Conservation (phyloP, 495 filamentous ascomycete genomes). For the Neurospora sp. region DNA sequence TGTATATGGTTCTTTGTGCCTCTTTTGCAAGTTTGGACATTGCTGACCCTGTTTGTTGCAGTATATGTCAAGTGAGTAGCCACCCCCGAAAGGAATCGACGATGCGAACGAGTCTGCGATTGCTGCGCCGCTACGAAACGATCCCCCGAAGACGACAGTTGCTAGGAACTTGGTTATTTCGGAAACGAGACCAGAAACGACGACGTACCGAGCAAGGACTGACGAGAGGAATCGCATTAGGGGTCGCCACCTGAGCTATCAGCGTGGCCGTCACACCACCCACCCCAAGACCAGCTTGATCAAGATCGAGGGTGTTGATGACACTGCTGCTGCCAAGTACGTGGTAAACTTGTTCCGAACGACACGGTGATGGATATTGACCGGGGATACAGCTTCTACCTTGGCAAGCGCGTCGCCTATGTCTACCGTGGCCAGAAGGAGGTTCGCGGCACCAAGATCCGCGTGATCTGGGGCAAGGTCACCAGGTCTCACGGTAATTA, state of each 20-base stretch:
- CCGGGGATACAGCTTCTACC: conserved; percentile 56
- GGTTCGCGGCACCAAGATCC: conserved; percentile 90
- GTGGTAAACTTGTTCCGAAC: conserved; percentile 19
- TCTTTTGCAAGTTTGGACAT: conserved; percentile 1
- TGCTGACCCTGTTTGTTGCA: conserved; percentile 35
- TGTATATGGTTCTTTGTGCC: background rate
- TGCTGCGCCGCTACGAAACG: background rate
- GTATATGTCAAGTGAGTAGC: conserved; percentile 88
- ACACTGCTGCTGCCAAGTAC: conserved; percentile 73
- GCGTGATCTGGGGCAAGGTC: conserved; percentile 99
- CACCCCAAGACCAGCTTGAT: conserved; percentile 82
- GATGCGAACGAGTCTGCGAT: background rate
- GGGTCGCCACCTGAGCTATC: conserved; percentile 89
- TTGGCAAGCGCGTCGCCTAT: conserved; percentile 93
- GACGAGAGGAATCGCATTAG: conserved; percentile 38
- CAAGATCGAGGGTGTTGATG: conserved; percentile 95
- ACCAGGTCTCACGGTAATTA: conserved; percentile 82
- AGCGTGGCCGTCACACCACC: conserved; percentile 74
- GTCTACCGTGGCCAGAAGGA: conserved; percentile 91
- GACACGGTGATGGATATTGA: conserved; percentile 16
- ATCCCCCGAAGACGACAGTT: background rate
- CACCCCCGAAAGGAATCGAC: conserved; percentile 18
- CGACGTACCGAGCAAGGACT: conserved; percentile 17
- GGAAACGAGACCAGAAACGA: conserved; percentile 16
- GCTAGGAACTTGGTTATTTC: background rate